Evolutionary conservation across 2,329 filamentous ascomycete genomes (phyloP).

Genomic region (Aphanoascus verrucosus): DNA sequence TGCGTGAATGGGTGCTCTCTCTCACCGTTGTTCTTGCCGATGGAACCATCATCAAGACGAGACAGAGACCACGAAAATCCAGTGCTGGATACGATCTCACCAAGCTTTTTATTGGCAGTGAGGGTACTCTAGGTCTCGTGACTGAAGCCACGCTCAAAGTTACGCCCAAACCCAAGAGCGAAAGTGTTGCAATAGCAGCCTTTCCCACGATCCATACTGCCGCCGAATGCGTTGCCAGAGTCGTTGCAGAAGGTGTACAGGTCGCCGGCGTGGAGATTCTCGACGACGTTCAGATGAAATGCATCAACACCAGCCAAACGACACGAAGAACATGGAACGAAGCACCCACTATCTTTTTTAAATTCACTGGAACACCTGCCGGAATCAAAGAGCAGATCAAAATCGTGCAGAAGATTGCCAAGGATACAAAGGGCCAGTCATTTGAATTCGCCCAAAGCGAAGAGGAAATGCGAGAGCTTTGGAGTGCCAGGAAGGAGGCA

Average conservation of each 20-base stretch:
- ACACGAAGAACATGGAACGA: conserved; percentile 53
- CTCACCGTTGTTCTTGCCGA: conserved; percentile 83
- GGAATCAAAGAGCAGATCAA: conserved; percentile 54
- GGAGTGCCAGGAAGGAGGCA: conserved; percentile 65
- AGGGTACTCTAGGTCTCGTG: conserved; percentile 82
- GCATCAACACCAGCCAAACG: conserved; percentile 46
- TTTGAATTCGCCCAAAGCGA: conserved; percentile 59
- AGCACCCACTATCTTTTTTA: conserved; percentile 62
- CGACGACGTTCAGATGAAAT: conserved; percentile 80
- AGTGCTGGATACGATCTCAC: conserved; percentile 88
- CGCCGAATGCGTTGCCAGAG: conserved; percentile 66
- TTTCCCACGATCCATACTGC: conserved; percentile 57
- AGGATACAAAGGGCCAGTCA: conserved; percentile 42
- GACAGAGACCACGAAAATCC: conserved; percentile 77
- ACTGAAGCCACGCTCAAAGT: conserved; percentile 86
- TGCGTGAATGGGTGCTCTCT: conserved; percentile 85
- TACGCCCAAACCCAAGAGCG: conserved; percentile 66
- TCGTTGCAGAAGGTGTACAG: conserved; percentile 70
- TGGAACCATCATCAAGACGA: conserved; percentile 79
- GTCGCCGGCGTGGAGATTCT: conserved; percentile 88
- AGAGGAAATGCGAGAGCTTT: conserved; percentile 58
- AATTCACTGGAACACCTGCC: conserved; percentile 56
- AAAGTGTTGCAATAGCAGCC: conserved; percentile 66
- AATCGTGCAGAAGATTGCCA: conserved; percentile 50
- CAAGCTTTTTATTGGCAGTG: conserved; percentile 77